These are phyloP conservation scores for Tolypocladium ophioglossoides DNA, from an alignment of 2,329 filamentous ascomycete species.

Conservation along the genomic window DNA sequence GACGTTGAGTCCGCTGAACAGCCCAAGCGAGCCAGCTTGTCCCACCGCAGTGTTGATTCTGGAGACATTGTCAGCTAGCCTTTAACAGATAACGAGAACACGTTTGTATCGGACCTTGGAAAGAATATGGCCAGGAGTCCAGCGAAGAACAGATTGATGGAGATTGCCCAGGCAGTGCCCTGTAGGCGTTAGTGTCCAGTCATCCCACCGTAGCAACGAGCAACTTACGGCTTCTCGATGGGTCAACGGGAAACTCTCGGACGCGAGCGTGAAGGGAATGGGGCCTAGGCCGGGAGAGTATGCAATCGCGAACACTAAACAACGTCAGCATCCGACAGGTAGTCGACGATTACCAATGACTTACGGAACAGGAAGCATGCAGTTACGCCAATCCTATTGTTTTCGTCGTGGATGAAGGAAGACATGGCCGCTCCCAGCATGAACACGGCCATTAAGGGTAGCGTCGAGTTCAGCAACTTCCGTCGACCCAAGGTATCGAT, in stretches of 20 bases:
- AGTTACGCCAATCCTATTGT: constrained; percentile 17
- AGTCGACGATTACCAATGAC: background rate
- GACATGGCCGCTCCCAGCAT: constrained; percentile 27
- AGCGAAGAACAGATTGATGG: constrained; percentile 35
- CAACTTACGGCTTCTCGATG: constrained; percentile 31
- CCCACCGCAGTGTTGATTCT: constrained; percentile 13
- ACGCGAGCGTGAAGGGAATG: constrained; percentile 38
- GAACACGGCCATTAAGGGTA: constrained; percentile 32
- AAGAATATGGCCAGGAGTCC: constrained; percentile 33
- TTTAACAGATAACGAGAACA: background rate
- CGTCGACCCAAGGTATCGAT: constrained; percentile 28
- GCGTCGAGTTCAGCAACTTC: constrained; percentile 30
- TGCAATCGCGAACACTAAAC: constrained; percentile 25
- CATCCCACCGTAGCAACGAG: background rate
- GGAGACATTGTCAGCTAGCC: background rate
- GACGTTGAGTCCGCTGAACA: constrained; percentile 36
- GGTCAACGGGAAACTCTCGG: constrained; percentile 38
- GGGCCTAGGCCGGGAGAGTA: constrained; percentile 33
- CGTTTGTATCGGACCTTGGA: constrained; percentile 13
- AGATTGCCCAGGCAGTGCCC: constrained; percentile 36
- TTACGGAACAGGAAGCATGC: constrained; percentile 25
- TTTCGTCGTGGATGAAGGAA: constrained; percentile 11
- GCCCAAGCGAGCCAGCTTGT: constrained; percentile 27
- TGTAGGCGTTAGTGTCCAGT: constrained; percentile 7
- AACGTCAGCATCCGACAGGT: background rate